Evolutionary conservation across 106 monocot species (phyloP), one percentile per base, ranked within the genome.

Genomic region (Apostasia ramifera): DNA sequence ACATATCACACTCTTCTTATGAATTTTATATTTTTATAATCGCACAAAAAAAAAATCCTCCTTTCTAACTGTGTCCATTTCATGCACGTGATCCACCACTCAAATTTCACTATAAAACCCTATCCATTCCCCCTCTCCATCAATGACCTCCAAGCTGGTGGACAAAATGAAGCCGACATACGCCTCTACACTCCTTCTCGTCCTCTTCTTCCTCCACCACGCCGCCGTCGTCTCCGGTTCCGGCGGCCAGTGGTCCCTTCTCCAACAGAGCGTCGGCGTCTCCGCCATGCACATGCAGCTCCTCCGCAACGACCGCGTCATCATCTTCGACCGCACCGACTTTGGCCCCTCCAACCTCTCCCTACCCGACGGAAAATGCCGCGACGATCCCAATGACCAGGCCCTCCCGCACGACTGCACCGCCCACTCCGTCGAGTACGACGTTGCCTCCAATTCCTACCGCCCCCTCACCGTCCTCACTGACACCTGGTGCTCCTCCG

Each of bases 271-370:
- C 74, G 72, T 71, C 39, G 83, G 83, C 44, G 74, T 83, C 14
- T 78, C 83, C 2, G 83, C 83, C 14, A 79, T 83, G 79, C 79
- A 83, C 83, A 79, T 76, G 75, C 71, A 71, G 63, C 75, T 83
- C 49, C 70, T 83, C 42, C 83, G 44, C 68, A 68, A 59, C 61
- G 67, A 76, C 72, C 54, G 71, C 1, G 67, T 83, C 5, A 62
- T 73, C 49, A 77, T 82, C 69, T 86, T 82, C 79, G 82, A 86
- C 67, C 71, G 86, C 8, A 86, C 86, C 49, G 76, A 82, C 66
- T 79, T 74, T 61, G 82, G 86, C 65, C 26, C 47, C 1, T 86
- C 86, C 15, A 86, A 86, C 73, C 60, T 86, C 56, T 79, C 86
- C 44, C 77, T 86, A 9, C 81, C 86, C 55, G 10, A 9, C 51